Evolutionary conservation across 2,329 filamentous ascomycete species (phyloP).

Genomic region (Penicillium sumatraense): DNA sequence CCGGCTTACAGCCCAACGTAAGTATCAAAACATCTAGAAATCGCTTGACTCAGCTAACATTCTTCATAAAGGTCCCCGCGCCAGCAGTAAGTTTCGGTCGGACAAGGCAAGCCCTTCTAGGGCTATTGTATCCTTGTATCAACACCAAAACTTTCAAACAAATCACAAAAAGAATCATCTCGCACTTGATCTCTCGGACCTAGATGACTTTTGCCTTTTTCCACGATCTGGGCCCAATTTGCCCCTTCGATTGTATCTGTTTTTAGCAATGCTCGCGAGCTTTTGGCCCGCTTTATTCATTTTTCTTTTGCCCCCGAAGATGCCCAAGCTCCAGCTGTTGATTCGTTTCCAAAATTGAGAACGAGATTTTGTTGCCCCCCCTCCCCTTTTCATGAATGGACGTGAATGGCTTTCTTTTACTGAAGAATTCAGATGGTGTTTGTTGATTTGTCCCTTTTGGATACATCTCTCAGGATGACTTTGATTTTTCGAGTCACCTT

Average conservation of each 20-base stretch:
- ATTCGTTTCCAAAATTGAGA: conserved; percentile 36
- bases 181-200: conserved; percentile 41
- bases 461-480: conserved; percentile 20
- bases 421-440: conserved; percentile 8
- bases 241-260: conserved; percentile 40
- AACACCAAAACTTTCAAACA: conserved; percentile 37
- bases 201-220: conserved; percentile 45
- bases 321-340: conserved; percentile 28
- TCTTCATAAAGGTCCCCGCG: conserved; percentile 42
- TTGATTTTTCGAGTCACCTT: neutral
- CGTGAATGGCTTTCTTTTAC: conserved; percentile 5
- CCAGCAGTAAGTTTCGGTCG: conserved; percentile 43
- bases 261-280: conserved; percentile 28
- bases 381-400: conserved; percentile 15
- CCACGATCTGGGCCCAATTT: conserved; percentile 36
- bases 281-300: conserved; percentile 21
- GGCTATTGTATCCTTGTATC: conserved; percentile 42
- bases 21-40: conserved; percentile 21
- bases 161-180: conserved; percentile 42
- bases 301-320: conserved; percentile 17
- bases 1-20: conserved; percentile 50
- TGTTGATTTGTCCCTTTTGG: conserved; percentile 26
- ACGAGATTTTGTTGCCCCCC: conserved; percentile 27
- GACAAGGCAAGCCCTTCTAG: conserved; percentile 24
- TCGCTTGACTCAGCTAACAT: conserved; percentile 19